Base-by-base conservation (phyloP, 805 yeast species). In the Saturnispora zaruensis region DNA sequence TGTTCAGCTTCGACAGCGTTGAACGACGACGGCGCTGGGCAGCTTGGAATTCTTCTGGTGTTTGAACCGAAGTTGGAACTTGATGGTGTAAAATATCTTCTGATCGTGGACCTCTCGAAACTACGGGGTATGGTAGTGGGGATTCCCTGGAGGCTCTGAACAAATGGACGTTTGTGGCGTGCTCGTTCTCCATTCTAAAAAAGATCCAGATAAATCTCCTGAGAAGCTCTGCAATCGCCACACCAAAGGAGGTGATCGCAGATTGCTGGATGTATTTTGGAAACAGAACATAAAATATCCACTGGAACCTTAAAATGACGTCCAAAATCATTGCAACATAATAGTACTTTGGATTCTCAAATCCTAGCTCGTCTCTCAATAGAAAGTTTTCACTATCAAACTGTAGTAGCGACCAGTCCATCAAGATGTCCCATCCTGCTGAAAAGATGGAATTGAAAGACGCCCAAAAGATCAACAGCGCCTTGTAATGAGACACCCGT, bases 121-220 rank as follows among this genome's bases (percentile, higher is more conserved):
- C 43, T 2, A 77, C 63, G 2, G 80, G 77, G 55, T 88, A 91
- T 0, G 99, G 99, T 48, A 91, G 68, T 2, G 91, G 87, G 8
- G 87, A 71, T 53, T 91, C 96, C 51, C 95, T 79, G 8, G 95
- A 82, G 0, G 97, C 98, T 55, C 95, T 76, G 66, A 82, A 86
- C 41, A 88, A 68, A 49, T 80, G 81, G 9, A 89, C 96, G 62
- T 91, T 91, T 0, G 97, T 82, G 44, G 90, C 83, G 65, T 93
- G 99, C 66, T 93, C 98, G 66, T 93, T 93, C 59, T 93, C 99
- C 76, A 93, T 84, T 69, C 99, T 81, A 71, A 93, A 84, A 45
- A 86, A 77, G 6, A 88, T 74, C 99, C 99, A 93, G 13, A 91
- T 69, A 57, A 87, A 84, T 61, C 99, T 74, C 62, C 99, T 76